A percentile compares a stretch with the other conserved stretches of the same genome.
Conservation (phyloP, 2,329 filamentous ascomycete species). For the Tolypocladium ophioglossoides region DNA sequence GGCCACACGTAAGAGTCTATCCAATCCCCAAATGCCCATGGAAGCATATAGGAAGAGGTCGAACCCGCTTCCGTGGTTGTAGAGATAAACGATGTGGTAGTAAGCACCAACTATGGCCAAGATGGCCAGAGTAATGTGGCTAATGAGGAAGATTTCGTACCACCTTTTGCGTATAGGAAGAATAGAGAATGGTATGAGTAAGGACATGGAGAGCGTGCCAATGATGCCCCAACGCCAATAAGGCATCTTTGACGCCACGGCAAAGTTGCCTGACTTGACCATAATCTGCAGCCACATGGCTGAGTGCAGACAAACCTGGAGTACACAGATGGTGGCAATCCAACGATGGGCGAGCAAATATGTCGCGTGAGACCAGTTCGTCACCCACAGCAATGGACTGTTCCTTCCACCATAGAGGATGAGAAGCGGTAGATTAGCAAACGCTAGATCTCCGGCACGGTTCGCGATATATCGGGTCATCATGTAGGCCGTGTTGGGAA, state of each 20-base stretch:
- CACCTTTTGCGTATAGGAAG: constrained; percentile 23
- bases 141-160: constrained; percentile 34
- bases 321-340: constrained; percentile 31
- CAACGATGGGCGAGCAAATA: constrained; percentile 38
- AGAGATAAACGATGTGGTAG: constrained; percentile 28
- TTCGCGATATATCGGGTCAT: constrained; percentile 24
- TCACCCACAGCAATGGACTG: constrained; percentile 35
- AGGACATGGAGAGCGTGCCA: constrained; percentile 21
- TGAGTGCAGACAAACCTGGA: constrained; percentile 36
- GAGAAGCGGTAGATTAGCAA: constrained; percentile 28
- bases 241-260: constrained; percentile 10
- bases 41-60: constrained; percentile 20
- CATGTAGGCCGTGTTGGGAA: constrained; percentile 10
- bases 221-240: constrained; percentile 36
- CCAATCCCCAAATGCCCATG: constrained; percentile 18
- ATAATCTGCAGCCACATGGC: constrained; percentile 27
- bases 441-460: constrained; percentile 28
- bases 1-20: constrained; percentile 13
- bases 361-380: constrained; percentile 38
- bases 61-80: constrained; percentile 29
- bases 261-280: constrained; percentile 15
- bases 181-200: constrained; percentile 21
- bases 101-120: constrained; percentile 30
- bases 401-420: constrained; percentile 36
- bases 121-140: constrained; percentile 29